Evolutionary conservation across 2,329 filamentous ascomycete genomes (phyloP), one percentile per base, ranked within the genome.

Genomic region (Aspergillus fructus): DNA sequence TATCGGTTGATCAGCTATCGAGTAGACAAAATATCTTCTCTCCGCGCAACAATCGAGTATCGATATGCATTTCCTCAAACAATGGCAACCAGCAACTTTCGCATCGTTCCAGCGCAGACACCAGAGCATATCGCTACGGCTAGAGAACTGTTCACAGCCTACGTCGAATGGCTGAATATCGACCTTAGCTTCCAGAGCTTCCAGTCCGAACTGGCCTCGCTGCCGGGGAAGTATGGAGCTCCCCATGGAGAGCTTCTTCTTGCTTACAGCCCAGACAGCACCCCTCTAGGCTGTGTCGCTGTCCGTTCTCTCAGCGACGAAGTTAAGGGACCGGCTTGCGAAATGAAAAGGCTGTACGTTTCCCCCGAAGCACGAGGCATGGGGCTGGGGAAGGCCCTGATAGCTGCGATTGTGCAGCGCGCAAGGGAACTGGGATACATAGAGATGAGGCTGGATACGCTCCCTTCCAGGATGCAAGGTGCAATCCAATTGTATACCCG

Each of bases 281-380:
- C 60, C 13, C 62, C 66, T 1, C 56, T 84, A 2, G 83, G 83
- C 4, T 84, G 80, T 63, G 76, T 84, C 9, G 81, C 77, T 13
- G 64, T 85, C 2, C 76, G 82, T 13, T 56, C 60, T 12, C 55
- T 65, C 24, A 15, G 23, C 12, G 15, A 30, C 27, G 27, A 30
- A 39, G 43, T 41, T 49, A 45, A 9, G 55, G 58, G 13, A 13
- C 49, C 47, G 19, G 67, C 59, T 62, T 81, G 79, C 62, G 84
- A 87, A 66, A 81, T 86, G 73, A 87, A 87, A 66, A 75, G 84
- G 1, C 72, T 87, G 0, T 87, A 83, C 62, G 76, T 84, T 8
- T 59, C 71, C 2, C 80, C 80, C 0, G 64, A 71, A 41, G 76
- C 77, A 1, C 77, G 83, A 23, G 80, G 83, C 2, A 62, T 74